These are phyloP conservation scores for Geotrichum aggregatum DNA, from an alignment of 1,139 yeast genomes.

Conservation along the genomic window DNA sequence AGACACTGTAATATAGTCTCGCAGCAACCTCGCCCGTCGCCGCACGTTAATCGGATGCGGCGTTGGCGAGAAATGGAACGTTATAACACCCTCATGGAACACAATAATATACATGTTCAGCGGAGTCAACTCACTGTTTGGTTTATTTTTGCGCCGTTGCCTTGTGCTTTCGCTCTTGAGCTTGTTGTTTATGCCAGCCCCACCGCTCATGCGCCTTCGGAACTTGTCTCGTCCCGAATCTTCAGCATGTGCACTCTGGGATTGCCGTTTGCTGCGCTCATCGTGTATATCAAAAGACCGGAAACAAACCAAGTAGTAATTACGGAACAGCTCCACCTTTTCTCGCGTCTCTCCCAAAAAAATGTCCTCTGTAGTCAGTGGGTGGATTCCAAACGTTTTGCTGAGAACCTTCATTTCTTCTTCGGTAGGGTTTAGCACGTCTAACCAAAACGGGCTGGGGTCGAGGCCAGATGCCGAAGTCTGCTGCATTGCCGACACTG, in stretches of 20 bases:
- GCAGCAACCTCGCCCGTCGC: slow-evolving; percentile 79
- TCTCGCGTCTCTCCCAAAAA: slow-evolving; percentile 91
- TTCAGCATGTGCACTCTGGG: slow-evolving; percentile 13
- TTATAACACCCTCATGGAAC: slow-evolving; percentile 82
- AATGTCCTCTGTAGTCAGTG: slow-evolving; percentile 92
- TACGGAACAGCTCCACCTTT: slow-evolving; percentile 84
- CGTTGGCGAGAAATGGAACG: slow-evolving; percentile 91
- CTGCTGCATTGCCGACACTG: too few relatives aligned
- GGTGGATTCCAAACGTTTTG: slow-evolving; percentile 91
- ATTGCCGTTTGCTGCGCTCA: slow-evolving; percentile 14
- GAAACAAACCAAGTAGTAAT: slow-evolving; percentile 88
- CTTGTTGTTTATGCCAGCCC: too few relatives aligned
- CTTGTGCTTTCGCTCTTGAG: slow-evolving; percentile 17
- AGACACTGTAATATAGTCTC: slow-evolving; percentile 83
- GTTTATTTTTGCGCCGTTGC: slow-evolving; percentile 49
- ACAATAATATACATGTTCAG: slow-evolving; percentile 90
- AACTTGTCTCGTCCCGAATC: neutral
- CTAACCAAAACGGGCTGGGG: slow-evolving; percentile 76
- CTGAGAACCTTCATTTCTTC: slow-evolving; percentile 95
- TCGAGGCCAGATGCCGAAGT: too few relatives aligned
- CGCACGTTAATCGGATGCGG: slow-evolving; percentile 96
- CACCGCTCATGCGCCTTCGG: too few relatives aligned
- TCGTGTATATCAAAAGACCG: slow-evolving; percentile 39
- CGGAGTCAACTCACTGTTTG: slow-evolving; percentile 63
- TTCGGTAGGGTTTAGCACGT: slow-evolving; percentile 87